Evolutionary conservation across 2,329 filamentous ascomycete genomes (phyloP).

Genomic region (Knufia fluminis): DNA sequence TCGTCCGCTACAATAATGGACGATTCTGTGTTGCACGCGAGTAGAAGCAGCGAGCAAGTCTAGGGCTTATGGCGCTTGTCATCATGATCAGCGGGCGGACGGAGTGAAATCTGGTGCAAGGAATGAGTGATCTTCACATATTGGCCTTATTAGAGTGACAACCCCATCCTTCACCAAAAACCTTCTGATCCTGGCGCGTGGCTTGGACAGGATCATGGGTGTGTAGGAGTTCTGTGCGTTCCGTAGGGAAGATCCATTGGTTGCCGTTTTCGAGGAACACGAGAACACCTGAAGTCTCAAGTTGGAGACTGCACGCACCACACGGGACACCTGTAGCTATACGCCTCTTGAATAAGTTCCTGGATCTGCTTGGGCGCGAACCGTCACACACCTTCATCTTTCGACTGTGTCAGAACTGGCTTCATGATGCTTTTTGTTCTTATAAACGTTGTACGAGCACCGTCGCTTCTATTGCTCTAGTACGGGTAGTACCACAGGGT

Average conservation of each 20-base stretch:
- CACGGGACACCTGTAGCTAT: no score
- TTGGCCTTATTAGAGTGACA: no score
- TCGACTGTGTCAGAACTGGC: no score
- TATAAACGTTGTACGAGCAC: not conserved
- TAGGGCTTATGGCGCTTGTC: not conserved
- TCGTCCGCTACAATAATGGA: no score
- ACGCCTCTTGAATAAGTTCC: not conserved
- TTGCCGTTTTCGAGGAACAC: not conserved
- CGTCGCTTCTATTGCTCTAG: not conserved
- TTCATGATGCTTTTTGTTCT: no score
- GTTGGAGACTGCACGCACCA: not conserved
- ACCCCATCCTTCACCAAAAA: no score
- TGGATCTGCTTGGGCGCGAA: not conserved
- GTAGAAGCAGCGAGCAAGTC: no score
- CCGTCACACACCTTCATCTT: no score
- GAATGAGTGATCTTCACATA: no score
- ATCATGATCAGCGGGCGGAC: not conserved
- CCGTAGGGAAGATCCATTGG: not conserved
- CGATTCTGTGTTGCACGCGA: no score
- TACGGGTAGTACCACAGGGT: not conserved
- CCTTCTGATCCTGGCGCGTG: not conserved
- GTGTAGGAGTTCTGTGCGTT: not conserved
- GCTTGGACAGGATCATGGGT: not conserved
- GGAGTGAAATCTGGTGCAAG: not conserved
- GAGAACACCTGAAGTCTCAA: not conserved